A percentile compares a stretch with the other conserved stretches of the same genome.
These are phyloP conservation scores for Hebeloma cylindrosporum DNA, from an alignment of 768 basidiomycete species.

Conservation along the genomic window DNA sequence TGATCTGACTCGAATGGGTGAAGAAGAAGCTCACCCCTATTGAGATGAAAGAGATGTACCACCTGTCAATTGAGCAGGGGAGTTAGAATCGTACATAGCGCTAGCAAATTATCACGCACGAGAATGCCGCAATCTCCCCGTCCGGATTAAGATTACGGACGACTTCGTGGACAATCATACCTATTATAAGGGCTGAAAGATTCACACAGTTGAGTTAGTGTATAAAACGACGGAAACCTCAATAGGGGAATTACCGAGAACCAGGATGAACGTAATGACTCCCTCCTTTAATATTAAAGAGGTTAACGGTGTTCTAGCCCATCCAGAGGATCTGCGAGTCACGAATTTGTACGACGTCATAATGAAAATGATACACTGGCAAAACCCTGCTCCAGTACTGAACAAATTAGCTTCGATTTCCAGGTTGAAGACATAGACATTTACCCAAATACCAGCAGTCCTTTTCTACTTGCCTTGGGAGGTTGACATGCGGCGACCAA, in stretches of 20 bases:
- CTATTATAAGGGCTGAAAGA: conserved; percentile 9
- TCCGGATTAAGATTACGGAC: conserved; percentile 1
- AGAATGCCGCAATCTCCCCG: conserved; percentile 12
- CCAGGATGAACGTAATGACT: conserved; percentile 4
- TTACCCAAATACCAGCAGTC: conserved; percentile 6
- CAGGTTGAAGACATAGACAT: not conserved
- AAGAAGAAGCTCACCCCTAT: conserved; percentile 5
- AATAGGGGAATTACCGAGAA: conserved; percentile 2
- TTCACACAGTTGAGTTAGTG: not conserved
- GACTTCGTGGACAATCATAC: conserved; percentile 12
- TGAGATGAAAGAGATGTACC: conserved; percentile 17
- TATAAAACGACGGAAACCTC: not conserved
- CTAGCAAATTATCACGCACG: conserved; percentile 8
- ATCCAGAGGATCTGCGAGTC: not conserved
- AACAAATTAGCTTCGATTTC: not conserved
- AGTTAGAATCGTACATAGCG: not conserved
- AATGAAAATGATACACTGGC: not conserved
- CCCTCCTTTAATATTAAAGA: conserved; percentile 11
- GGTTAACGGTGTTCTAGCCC: conserved; percentile 11
- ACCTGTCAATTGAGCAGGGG: conserved; percentile 5
- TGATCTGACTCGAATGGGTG: too few species aligned
- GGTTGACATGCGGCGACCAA: conserved; percentile 4
- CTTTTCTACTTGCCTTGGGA: not conserved
- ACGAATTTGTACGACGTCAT: conserved; percentile 5
- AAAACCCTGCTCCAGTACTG: not conserved